Base-by-base conservation (phyloP, 805 yeast genomes). In the Wickerhamiella allomyrinae region DNA sequence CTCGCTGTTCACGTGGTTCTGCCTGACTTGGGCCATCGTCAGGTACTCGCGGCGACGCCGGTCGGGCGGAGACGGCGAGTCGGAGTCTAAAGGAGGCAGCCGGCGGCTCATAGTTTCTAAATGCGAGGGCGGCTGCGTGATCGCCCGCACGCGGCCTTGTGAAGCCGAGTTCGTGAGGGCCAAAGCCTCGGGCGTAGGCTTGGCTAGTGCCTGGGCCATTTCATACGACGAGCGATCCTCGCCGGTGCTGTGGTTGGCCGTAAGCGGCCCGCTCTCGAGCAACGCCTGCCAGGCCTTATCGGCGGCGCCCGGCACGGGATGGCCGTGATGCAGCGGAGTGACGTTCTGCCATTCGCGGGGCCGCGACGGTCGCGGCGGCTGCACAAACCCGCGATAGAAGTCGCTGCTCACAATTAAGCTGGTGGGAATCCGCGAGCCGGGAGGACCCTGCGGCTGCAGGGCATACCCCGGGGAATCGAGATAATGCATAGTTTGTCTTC, bases 1-100 rank as follows among this genome's bases (percentile, higher is more conserved):
- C 41, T 66, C 70, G 34, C 62, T 58, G 17, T 55, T 51, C 22
- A 63, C 55, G 44, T 66, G 70, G 43, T 63, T 65, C 36, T 49
- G 41, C 17, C 70, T 54, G 33, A 60, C 57, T 46, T 63, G 62
- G 31, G 60, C 63, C 23, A 59, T 63, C 9, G 60, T 43, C 4
- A 59, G 50, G 23, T 42, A 42, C 25, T 57, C 61, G 24, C 57
- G 46, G 21, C 43, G 37, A 20, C 36, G 21, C 5, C 23, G 14
- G n/a, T 19, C 34, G 47, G 22, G 21, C 34, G 40, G 15, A 13
- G 45, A 24, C 38, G 29, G 39, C 20, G 25, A 21, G 7, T 43
- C 23, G 15, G 42, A 2, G 23, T n/a, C 20, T 4, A 8, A 19
- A 4, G 44, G 25, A 3, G 29, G 15, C n/a, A n/a, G n/a, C n/a